Conservation (phyloP, 805 yeast genomes). For the Lachancea quebecensis region DNA sequence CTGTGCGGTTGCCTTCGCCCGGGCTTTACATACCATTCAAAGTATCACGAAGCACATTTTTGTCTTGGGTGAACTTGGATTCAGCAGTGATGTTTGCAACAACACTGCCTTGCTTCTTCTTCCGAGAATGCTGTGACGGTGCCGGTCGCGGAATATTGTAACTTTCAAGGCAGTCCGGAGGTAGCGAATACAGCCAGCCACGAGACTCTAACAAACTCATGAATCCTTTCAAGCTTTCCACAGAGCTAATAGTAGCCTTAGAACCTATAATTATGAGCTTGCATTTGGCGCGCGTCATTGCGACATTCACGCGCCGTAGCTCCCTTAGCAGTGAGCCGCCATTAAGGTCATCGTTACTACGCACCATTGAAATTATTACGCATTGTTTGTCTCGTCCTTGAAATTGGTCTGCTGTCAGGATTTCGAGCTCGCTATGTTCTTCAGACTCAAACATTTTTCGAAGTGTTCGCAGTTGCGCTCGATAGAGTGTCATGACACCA, state of each 20-base stretch:
- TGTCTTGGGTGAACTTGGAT: conserved; percentile 15
- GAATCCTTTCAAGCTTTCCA: conserved; percentile 37
- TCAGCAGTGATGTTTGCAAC: conserved; percentile 11
- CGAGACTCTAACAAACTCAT: conserved; percentile 48
- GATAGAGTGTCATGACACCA: conserved; percentile 85
- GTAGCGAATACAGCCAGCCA: conserved; percentile 60
- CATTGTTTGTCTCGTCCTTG: conserved; percentile 96
- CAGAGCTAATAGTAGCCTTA: conserved; percentile 39
- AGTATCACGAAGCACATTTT: conserved; percentile 21
- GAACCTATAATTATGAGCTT: conserved; percentile 85
- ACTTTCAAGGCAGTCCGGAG: conserved; percentile 35
- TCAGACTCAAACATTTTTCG: conserved; percentile 20
- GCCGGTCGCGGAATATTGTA: conserved; percentile 28
- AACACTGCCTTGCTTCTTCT: not conserved
- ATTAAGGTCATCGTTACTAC: conserved; percentile 58
- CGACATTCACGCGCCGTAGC: conserved; percentile 90
- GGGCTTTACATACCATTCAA: conserved; percentile 5
- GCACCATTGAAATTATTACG: conserved; percentile 79
- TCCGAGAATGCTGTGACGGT: not conserved
- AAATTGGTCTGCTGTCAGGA: conserved; percentile 88
- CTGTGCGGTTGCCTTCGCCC: not conserved
- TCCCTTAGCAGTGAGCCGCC: conserved; percentile 79
- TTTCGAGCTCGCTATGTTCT: conserved; percentile 46
- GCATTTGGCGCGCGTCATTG: conserved; percentile 82
- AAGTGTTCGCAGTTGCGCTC: conserved; percentile 65